Conservation (phyloP, 2,329 filamentous ascomycete species). For the Shiraia sp. region DNA sequence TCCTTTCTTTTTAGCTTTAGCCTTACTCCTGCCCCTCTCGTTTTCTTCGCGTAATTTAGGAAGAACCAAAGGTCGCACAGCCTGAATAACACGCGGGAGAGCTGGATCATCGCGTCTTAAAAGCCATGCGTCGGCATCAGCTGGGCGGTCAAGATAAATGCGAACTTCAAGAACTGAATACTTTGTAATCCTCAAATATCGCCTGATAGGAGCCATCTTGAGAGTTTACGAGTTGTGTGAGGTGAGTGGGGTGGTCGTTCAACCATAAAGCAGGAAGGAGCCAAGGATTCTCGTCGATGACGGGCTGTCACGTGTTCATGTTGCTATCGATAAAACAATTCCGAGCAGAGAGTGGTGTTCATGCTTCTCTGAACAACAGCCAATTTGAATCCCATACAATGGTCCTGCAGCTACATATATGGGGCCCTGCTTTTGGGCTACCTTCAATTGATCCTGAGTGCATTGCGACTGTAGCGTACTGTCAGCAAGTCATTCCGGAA, state of each 20-base stretch:
- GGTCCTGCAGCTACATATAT: conserved; percentile 79
- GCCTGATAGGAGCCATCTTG: conserved; percentile 80
- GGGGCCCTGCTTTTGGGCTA: conserved; percentile 85
- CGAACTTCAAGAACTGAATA: conserved; percentile 95
- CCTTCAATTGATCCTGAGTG: conserved; percentile 92
- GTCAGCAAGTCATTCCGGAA: conserved; percentile 64
- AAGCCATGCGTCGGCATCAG: conserved; percentile 80
- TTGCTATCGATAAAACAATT: conserved; percentile 1
- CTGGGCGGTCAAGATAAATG: conserved; percentile 92
- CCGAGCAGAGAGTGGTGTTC: not conserved
- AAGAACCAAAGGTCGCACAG: conserved; percentile 81
- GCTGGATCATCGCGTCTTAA: conserved; percentile 75
- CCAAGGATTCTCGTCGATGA: conserved; percentile 8
- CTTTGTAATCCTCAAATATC: conserved; percentile 89
- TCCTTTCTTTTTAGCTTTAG: conserved; percentile 70
- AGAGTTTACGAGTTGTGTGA: conserved; percentile 1
- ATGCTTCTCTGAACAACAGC: not conserved
- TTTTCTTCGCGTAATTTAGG: conserved; percentile 91
- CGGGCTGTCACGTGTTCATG: conserved; percentile 26
- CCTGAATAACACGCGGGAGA: conserved; percentile 80
- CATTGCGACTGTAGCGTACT: conserved; percentile 78
- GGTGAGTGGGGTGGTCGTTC: not conserved
- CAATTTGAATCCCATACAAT: conserved; percentile 41
- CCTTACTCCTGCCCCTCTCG: conserved; percentile 63
- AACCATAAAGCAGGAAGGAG: not conserved